phyloP scores from a whole-genome alignment of 768 basidiomycete species.

The Tylopilus subfusipes region DNA sequence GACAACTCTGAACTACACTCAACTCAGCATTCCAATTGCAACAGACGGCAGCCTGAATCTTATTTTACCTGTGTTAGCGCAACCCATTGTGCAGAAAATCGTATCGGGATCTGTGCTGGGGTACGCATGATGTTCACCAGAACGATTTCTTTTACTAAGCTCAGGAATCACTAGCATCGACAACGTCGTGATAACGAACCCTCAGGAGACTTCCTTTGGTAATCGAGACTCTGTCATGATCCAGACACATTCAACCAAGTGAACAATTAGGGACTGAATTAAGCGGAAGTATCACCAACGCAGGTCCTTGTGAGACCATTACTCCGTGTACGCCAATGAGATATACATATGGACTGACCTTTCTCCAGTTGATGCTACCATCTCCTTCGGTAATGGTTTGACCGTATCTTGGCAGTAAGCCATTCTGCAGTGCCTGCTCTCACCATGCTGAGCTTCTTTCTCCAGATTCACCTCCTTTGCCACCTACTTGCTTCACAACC shows the following conservation, averaged over 20 bases:
- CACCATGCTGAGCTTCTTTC: not conserved
- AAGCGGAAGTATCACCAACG: slow-evolving; percentile 61
- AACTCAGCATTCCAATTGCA: slow-evolving; percentile 49
- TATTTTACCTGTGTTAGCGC: slow-evolving; percentile 65
- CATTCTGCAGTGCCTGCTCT: not conserved
- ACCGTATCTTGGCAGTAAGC: slow-evolving; percentile 59
- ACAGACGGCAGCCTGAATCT: slow-evolving; percentile 62
- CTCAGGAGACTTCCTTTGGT: slow-evolving; percentile 57
- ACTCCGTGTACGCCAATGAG: not conserved
- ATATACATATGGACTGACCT: slow-evolving; percentile 3
- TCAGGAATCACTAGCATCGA: slow-evolving; percentile 41
- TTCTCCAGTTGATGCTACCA: slow-evolving; percentile 58
- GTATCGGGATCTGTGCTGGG: slow-evolving; percentile 55
- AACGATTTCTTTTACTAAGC: not conserved
- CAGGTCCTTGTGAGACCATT: slow-evolving; percentile 61
- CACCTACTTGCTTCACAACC: slow-evolving; percentile 60
- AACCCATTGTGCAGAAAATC: slow-evolving; percentile 72
- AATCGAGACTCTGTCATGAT: slow-evolving; percentile 6
- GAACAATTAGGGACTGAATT: slow-evolving; percentile 43
- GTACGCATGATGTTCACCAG: slow-evolving; percentile 29
- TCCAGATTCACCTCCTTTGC: slow-evolving; percentile 62
- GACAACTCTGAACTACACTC: slow-evolving; percentile 61
- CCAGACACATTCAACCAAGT: not conserved
- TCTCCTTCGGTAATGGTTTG: slow-evolving; percentile 61
- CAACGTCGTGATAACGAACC: slow-evolving; percentile 58